Base-by-base conservation (phyloP, 2,329 filamentous ascomycete genomes). In the Monosporascus sp. region DNA sequence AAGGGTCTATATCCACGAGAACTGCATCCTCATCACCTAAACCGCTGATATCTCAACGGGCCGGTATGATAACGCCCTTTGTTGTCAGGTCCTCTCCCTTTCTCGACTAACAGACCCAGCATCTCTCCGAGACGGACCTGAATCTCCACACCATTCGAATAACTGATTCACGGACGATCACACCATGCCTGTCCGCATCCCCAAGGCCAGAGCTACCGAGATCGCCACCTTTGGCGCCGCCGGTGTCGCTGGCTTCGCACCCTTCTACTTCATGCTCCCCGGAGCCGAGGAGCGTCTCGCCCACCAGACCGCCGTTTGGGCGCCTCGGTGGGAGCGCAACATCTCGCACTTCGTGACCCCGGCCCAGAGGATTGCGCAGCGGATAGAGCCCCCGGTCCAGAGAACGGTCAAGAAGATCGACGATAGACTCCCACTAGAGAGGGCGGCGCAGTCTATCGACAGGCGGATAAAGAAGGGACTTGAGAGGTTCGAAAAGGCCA, bases 291-390 rank as follows among this genome's bases (percentile, higher is more conserved):
- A 82, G 65, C 74, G 74, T 44, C 65, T 83, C 37, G 74, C 78
- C 51, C 68, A 69, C 24, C 79, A 82, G 66, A 83, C 81, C 3
- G 70, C 72, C 54, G 76, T 77, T 61, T 83, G 81, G 81, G 81
- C 80, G 4, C 79, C 80, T 18, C 75, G 78, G 52, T 84, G 81
- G 81, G 80, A 83, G 68, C 72, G 74, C 50, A 82, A 81, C 67
- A 75, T 83, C 63, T 75, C 70, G 57, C 78, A 76, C 70, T 77
- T 83, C 64, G 68, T 71, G 8, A 68, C 71, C n/a, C 74, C 75
- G 17, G 72, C 74, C 27, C 72, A 77, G 65, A 68, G 70, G 20
- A 69, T 74, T 49, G 72, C 79, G 41, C 75, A 77, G 58, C 72
- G 75, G 50, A 71, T 80, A 50, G 71, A 79, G 62, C 78, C 76